phyloP scores from a whole-genome alignment of 805 yeast species.

The Ogataea naganishii region DNA sequence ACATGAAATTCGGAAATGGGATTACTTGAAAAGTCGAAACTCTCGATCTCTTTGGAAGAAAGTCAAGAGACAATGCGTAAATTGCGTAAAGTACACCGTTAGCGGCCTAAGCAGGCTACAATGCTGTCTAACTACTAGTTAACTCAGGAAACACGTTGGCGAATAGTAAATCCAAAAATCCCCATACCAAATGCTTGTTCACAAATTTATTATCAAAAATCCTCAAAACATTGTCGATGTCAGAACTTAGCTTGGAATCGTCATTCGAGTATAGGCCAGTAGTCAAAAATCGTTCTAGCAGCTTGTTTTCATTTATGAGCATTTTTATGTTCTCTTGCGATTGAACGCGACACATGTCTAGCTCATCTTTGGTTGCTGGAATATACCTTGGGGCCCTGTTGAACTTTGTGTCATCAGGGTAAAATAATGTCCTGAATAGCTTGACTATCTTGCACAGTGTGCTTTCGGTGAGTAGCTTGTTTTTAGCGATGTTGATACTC shows the following conservation, averaged over 20 bases:
- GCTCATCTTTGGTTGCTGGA: constrained; percentile 19
- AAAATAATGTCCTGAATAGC: constrained; percentile 17
- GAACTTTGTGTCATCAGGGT: constrained; percentile 20
- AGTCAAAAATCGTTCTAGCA: too few species aligned
- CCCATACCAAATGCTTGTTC: constrained; percentile 35
- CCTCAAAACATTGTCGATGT: constrained; percentile 20
- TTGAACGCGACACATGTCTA: too few species aligned
- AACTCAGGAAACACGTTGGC: constrained; percentile 31
- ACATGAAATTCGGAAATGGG: too few species aligned
- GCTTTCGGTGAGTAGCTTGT: constrained; percentile 12
- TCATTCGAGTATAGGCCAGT: constrained; percentile 5
- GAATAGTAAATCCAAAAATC: constrained; percentile 32
- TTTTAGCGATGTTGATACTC: constrained; percentile 15
- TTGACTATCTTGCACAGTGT: constrained; percentile 7
- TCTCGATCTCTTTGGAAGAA: too few species aligned
- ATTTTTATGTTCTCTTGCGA: constrained; percentile 4
- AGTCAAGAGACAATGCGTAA: too few species aligned
- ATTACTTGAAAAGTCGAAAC: too few species aligned
- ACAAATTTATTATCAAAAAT: constrained; percentile 27
- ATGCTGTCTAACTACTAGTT: too few species aligned
- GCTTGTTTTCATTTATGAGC: constrained; percentile 1
- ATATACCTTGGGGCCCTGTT: constrained; percentile 19
- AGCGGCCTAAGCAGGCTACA: too few species aligned
- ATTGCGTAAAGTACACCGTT: too few species aligned
- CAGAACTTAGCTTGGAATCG: constrained; percentile 3